Evolutionary conservation across 305 asterid genomes (phyloP), one percentile per base, ranked within the genome.

Genomic region (Fraxinus xanthoxyloides): DNA sequence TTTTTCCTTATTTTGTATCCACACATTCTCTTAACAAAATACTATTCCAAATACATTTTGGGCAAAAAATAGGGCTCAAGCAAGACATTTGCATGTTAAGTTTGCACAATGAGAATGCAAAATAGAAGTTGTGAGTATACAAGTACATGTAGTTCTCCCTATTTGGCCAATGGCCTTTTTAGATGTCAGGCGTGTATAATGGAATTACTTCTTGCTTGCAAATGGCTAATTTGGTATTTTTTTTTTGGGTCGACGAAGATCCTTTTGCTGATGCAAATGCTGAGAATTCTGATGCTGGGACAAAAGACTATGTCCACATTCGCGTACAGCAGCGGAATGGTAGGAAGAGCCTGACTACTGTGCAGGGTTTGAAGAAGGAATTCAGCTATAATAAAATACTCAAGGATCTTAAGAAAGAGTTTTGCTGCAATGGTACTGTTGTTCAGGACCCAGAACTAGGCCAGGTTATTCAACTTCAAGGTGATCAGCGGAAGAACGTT

Each of bases 341-440:
- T 32, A 82, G 81, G 74, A 82, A 82, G 59, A 77, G 81, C 77
- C 73, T 82, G 77, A 82, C 84, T 28, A 82, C 81, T 7, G 84
- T 82, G 72, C 84, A 77, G 59, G 84, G 84, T 46, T 69, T 82
- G 73, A 82, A 77, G 81, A 82, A 82, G 76, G 81, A 82, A 76
- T 82, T 76, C 73, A 82, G 84, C 77, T 82, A 82, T 51, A 77
- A 67, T 56, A 82, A 82, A 56, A 82, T 77, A 46, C 78, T 82
- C 5, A 82, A 82, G 72, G 84, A 77, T 43, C 81, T 82, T 51
- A 82, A 82, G 59, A 82, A 82, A 77, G 84, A 82, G 72, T 82
- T 82, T 56, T 82, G 85, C 77, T 82, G 85, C 81, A 82, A 82
- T 78, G 85, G 85, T 3, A 82, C 81, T 48, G 85, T 82, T 5